phyloP scores from a whole-genome alignment of 2,329 filamentous ascomycete genomes.

The Didymella segeticola region DNA sequence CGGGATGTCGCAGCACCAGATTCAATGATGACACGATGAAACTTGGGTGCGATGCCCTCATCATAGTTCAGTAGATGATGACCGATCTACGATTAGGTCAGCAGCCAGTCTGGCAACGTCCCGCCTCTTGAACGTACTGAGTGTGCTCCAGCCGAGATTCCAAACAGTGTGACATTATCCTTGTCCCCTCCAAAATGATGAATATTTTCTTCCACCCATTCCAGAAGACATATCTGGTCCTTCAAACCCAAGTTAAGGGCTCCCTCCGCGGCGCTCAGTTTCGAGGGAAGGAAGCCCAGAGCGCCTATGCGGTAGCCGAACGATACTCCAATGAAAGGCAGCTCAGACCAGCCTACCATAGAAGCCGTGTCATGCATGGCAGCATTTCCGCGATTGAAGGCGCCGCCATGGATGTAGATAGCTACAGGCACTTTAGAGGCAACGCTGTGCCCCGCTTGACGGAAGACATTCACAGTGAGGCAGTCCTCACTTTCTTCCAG shows the following conservation, averaged over 20 bases:
- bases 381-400: conserved; percentile 56
- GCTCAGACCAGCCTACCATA: conserved; percentile 62
- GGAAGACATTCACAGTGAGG: conserved; percentile 28
- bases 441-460: conserved; percentile 7
- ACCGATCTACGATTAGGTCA: conserved; percentile 56
- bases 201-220: conserved; percentile 55
- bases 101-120: fast-evolving
- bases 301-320: conserved; percentile 28
- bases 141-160: conserved; percentile 29
- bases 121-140: conserved; percentile 17
- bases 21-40: conserved; percentile 57
- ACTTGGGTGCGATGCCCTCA: conserved; percentile 46
- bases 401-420: conserved; percentile 68
- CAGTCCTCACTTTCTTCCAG: conserved; percentile 29
- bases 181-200: conserved; percentile 35
- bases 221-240: conserved; percentile 39
- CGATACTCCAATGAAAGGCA: conserved; percentile 61
- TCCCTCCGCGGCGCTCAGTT: conserved; percentile 39
- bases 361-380: conserved; percentile 64
- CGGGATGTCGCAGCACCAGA: conserved; percentile 57
- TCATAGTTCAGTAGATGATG: conserved; percentile 67
- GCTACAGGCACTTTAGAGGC: conserved; percentile 19
- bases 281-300: conserved; percentile 16
- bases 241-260: conserved; percentile 29
- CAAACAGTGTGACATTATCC: conserved; percentile 27